Percentiles rank a stretch among this genome's conserved stretches.
Evolutionary conservation across 768 basidiomycete genomes (phyloP).

Genomic region (Rhodotorula paludigena): DNA sequence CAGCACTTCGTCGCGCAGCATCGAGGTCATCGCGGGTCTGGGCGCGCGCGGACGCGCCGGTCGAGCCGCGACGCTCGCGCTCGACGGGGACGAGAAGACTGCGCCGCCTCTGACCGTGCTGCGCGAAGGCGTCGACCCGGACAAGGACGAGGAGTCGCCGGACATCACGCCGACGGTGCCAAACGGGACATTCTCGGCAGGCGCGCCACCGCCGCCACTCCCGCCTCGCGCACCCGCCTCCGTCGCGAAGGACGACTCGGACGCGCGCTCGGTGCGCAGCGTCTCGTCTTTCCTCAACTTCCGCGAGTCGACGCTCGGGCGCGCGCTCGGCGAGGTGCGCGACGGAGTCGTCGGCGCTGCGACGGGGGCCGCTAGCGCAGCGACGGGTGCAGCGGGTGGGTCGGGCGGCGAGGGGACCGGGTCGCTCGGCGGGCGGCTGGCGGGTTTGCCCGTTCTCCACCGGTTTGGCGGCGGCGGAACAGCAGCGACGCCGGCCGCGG

Average conservation of each 20-base stretch:
- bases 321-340: constrained; percentile 19
- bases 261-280: constrained; percentile 69
- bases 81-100: background rate
- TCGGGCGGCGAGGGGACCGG: constrained; percentile 53
- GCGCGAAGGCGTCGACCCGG: constrained; percentile 43
- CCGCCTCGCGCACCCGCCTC: constrained; percentile 1
- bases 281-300: constrained; percentile 49
- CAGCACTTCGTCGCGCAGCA: background rate
- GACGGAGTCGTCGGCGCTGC: constrained; percentile 7
- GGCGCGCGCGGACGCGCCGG: background rate
- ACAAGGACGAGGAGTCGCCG: constrained; percentile 41
- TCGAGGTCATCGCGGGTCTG: background rate
- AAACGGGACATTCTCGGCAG: background rate
- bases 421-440: constrained; percentile 74
- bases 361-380: too few species aligned
- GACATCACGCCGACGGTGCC: constrained; percentile 7
- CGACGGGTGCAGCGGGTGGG: constrained; percentile 6
- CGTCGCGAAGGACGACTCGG: constrained; percentile 48
- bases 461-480: constrained; percentile 39
- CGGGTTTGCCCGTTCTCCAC: constrained; percentile 56
- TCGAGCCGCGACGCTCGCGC: constrained; percentile 13
- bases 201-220: background rate
- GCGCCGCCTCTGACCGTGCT: constrained; percentile 31
- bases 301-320: constrained; percentile 4
- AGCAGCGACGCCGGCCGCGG: background rate